Evolutionary conservation across 2,329 filamentous ascomycete species (phyloP), one percentile per base, ranked within the genome.

Genomic region (Torrubiellomyces zombiae): DNA sequence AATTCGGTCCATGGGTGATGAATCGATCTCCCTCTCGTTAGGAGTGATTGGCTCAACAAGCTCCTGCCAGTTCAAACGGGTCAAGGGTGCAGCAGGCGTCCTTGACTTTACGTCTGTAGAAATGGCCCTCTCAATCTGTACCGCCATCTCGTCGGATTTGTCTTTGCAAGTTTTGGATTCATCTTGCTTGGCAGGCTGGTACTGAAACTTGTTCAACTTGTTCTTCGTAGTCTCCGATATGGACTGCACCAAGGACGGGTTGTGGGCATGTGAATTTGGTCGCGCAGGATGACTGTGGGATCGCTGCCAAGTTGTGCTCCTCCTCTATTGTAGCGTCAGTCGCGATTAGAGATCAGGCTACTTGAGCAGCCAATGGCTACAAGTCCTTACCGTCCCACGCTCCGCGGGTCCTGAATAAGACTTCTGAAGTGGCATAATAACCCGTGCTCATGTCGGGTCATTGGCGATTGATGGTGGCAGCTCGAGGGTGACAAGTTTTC

Each of bases 1-100:
- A 14, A 77, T 54, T 27, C 60, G 60, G 24, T 75, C 71, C 33
- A 64, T 64, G 3, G 72, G 72, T 9, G 70, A 74, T 15, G 50
- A 45, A 10, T 58, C 51, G 15, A 53, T 43, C 9, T 62, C 52
- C 9, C 60, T 49, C 25, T 63, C 57, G 18, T 48, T 44, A 11
- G 45, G 40, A 17, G 53, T 49, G 14, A 44, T 42, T 26, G 53
- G 52, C 30, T 60, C 62, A 34, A 69, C 55, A 20, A 75, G 50
- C 34, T 75, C 68, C 28, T 63, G 59, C 58, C 71, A 67, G 22
- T 61, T 58, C 26, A 72, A 42, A 26, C 59, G 58, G 25, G 54
- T 60, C 9, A 56, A 53, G 1, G 67, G 65, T 2, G 67, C 70
- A 24, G 35, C 28, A 18, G 32, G n/a, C n/a, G n/a, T n/a, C n/a